These are phyloP conservation scores for Geranomyces michiganensis DNA, from an alignment of 192 early-diverging fungal species.

Conservation along the genomic window DNA sequence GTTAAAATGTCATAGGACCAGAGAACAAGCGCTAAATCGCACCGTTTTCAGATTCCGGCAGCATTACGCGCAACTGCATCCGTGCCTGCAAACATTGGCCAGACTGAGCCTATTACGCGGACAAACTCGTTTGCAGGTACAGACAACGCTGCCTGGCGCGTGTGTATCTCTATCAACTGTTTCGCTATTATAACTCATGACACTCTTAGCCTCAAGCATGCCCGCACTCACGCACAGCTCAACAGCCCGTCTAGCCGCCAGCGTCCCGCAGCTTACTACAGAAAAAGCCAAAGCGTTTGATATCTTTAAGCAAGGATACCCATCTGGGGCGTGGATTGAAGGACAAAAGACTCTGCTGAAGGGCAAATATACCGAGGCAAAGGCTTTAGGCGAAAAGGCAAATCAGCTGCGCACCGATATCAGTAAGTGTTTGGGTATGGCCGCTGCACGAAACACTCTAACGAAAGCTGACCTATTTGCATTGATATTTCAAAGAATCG, in stretches of 20 bases:
- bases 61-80: too few relatives aligned
- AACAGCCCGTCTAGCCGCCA: constrained; percentile 5
- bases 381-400: constrained; percentile 54
- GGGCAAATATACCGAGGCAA: constrained; percentile 57
- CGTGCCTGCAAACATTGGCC: too few relatives aligned
- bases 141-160: too few relatives aligned
- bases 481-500: constrained; percentile 9
- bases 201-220: too few relatives aligned
- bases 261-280: constrained; percentile 42
- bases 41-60: too few relatives aligned
- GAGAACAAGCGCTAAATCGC: too few relatives aligned
- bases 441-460: not conserved
- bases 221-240: not conserved
- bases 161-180: too few relatives aligned
- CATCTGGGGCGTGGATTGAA: constrained; percentile 58
- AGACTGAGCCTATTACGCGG: too few relatives aligned
- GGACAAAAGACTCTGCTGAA: constrained; percentile 59
- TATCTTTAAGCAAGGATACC: constrained; percentile 55
- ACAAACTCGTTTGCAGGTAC: too few relatives aligned
- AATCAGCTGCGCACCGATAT: constrained; percentile 46
- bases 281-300: constrained; percentile 67
- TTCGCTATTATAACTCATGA: too few relatives aligned
- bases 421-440: constrained; percentile 42
- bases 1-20: too few relatives aligned
- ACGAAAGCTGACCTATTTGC: not conserved